phyloP scores from a whole-genome alignment of 1,284 basidiomycete species.

The Earliella scabrosa region DNA sequence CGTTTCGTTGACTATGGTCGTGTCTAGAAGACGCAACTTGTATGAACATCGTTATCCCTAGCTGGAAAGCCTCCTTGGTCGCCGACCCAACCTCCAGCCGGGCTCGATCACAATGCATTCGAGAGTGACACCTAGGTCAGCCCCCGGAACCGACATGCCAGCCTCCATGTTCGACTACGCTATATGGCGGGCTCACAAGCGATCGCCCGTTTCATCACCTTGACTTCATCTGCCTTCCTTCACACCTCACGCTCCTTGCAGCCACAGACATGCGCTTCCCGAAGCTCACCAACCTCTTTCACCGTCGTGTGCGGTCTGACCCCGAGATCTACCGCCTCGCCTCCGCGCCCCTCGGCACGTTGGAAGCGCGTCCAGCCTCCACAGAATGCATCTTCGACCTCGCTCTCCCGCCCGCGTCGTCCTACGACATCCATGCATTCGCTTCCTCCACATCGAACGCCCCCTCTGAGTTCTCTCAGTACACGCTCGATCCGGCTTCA shows the following conservation, averaged over 20 bases:
- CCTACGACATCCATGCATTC: constrained; percentile 17
- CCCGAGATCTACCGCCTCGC: constrained; percentile 28
- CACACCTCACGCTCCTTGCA: not conserved
- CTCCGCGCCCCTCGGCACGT: constrained; percentile 16
- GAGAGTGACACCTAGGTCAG: not conserved
- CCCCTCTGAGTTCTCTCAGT: constrained; percentile 4
- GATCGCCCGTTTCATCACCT: not conserved
- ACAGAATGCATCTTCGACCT: constrained; percentile 24
- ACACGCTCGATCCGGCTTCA: not conserved
- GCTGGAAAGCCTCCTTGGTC: too few species aligned
- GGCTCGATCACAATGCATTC: not conserved
- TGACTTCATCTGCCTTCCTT: not conserved
- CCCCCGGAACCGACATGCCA: not conserved
- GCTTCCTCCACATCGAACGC: constrained; percentile 12
- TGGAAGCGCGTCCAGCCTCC: constrained; percentile 29
- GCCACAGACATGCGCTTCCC: constrained; percentile 38
- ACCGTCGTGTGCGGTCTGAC: constrained; percentile 42
- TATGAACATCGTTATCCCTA: too few species aligned
- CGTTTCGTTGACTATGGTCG: too few species aligned
- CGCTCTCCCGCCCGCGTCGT: not conserved
- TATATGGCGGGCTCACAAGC: not conserved
- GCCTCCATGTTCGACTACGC: not conserved
- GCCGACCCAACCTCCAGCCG: too few species aligned
- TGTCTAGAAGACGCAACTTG: too few species aligned
- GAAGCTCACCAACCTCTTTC: constrained; percentile 37